Percentiles rank a stretch among this genome's conserved stretches.
Evolutionary conservation across 2,329 filamentous ascomycete species (phyloP).

Genomic region (Venturia oleaginea): DNA sequence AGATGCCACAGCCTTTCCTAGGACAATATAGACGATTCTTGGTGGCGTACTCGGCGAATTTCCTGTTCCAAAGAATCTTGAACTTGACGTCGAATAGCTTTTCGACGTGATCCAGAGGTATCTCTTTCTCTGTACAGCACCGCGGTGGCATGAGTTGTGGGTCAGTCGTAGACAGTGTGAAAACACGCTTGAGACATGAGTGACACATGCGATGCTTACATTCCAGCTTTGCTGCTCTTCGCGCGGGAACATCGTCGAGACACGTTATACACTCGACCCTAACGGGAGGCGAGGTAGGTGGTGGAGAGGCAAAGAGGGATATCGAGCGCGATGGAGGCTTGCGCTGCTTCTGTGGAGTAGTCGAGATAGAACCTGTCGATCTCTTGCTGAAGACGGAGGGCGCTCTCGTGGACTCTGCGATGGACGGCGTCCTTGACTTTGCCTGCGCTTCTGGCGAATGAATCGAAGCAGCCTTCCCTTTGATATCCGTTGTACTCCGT

Average conservation of each 20-base stretch:
- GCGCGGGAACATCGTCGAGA: slow-evolving; percentile 55
- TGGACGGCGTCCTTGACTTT: not conserved
- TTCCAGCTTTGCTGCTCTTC: slow-evolving; percentile 56
- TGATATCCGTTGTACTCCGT: not conserved
- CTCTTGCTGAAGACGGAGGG: not conserved
- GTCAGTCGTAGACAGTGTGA: slow-evolving; percentile 66
- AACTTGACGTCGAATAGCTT: slow-evolving; percentile 63
- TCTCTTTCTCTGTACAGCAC: slow-evolving; percentile 67
- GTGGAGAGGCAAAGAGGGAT: slow-evolving; percentile 6
- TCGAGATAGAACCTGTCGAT: not conserved
- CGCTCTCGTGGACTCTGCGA: not conserved
- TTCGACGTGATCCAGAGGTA: slow-evolving; percentile 68
- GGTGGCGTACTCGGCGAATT: slow-evolving; percentile 67
- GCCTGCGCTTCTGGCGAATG: not conserved
- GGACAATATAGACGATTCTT: slow-evolving; percentile 73
- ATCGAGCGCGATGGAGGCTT: not conserved
- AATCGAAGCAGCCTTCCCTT: not conserved
- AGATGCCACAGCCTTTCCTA: slow-evolving; percentile 60
- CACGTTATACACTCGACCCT: slow-evolving; percentile 68
- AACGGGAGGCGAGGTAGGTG: slow-evolving; percentile 11
- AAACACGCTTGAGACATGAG: slow-evolving; percentile 63
- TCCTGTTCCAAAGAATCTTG: slow-evolving; percentile 72
- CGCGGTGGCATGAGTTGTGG: slow-evolving; percentile 75
- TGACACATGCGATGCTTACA: slow-evolving; percentile 80
- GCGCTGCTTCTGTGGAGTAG: not conserved